These are phyloP conservation scores for Leishmania turanica DNA, from an alignment of 208 protist species.

Conservation along the genomic window DNA sequence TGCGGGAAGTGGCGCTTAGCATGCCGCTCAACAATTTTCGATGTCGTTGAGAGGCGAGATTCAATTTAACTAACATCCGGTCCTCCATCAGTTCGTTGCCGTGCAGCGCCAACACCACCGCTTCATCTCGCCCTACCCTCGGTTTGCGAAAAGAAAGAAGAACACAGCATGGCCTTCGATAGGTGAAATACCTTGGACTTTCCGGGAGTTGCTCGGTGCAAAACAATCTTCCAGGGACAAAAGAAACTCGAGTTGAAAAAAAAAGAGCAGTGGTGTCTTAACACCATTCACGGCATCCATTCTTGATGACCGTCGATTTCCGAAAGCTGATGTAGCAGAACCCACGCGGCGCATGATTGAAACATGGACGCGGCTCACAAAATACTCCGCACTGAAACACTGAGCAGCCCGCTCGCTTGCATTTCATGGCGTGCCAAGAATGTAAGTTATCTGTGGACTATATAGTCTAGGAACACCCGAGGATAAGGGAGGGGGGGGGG, in stretches of 20 bases:
- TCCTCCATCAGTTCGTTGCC: not conserved
- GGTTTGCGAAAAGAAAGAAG: not conserved
- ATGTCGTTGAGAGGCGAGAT: not conserved
- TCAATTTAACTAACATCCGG: not conserved
- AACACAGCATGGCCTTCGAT: not conserved
- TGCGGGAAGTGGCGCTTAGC: not conserved
- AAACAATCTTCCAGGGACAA: not conserved
- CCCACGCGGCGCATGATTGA: not conserved
- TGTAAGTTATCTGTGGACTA: not conserved
- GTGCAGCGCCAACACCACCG: not conserved
- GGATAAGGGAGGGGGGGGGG: not conserved
- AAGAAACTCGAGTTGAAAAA: not conserved
- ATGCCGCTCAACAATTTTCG: not conserved
- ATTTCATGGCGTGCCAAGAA: not conserved
- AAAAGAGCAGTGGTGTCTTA: not conserved
- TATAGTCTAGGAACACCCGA: not conserved
- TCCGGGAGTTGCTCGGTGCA: not conserved
- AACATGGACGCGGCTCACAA: not conserved
- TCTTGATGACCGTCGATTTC: not conserved
- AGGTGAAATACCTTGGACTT: not conserved
- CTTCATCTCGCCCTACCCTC: not conserved
- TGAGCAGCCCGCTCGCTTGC: not conserved
- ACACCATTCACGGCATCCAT: not conserved
- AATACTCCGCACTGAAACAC: not conserved
- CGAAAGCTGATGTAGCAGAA: not conserved